Evolutionary conservation across 176 grass and related monocot species (phyloP).

Genomic region (Cenchrus americanus): DNA sequence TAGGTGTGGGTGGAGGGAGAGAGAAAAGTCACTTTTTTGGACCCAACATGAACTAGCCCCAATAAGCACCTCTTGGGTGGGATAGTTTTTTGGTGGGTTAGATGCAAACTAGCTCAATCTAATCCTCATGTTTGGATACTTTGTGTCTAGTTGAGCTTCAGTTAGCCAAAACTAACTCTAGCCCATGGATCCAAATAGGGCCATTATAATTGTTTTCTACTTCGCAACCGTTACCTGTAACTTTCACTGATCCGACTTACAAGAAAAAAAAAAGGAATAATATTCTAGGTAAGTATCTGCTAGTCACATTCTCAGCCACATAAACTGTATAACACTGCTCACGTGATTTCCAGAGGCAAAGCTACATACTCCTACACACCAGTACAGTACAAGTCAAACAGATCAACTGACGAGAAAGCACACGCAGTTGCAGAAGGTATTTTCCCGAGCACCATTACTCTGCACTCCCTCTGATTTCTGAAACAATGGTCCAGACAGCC

Average conservation of each 20-base stretch:
- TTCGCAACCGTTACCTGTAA: neutral
- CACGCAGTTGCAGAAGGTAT: conserved; percentile 10
- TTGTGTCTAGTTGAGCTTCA: too few species aligned
- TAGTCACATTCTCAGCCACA: conserved; percentile 4
- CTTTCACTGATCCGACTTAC: neutral
- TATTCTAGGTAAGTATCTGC: neutral
- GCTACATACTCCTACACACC: neutral
- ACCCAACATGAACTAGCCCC: too few species aligned
- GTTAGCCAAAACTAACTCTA: too few species aligned
- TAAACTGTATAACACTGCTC: neutral
- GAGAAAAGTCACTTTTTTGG: too few species aligned
- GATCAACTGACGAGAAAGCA: neutral
- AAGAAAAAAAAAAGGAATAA: neutral
- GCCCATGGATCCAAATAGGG: too few species aligned
- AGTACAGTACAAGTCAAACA: conserved; percentile 30
- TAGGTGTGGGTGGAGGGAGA: too few species aligned
- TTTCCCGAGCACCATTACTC: conserved; percentile 10
- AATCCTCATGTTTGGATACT: too few species aligned
- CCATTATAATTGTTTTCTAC: neutral
- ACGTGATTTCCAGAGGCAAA: neutral
- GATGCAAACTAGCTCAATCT: too few species aligned
- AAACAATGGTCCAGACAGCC: conserved; percentile 12
- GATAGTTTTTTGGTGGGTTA: too few species aligned
- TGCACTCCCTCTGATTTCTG: neutral
- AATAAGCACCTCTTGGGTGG: too few species aligned